These are phyloP conservation scores for Lactifluus rugatus DNA, from an alignment of 768 basidiomycete genomes.

Conservation along the genomic window DNA sequence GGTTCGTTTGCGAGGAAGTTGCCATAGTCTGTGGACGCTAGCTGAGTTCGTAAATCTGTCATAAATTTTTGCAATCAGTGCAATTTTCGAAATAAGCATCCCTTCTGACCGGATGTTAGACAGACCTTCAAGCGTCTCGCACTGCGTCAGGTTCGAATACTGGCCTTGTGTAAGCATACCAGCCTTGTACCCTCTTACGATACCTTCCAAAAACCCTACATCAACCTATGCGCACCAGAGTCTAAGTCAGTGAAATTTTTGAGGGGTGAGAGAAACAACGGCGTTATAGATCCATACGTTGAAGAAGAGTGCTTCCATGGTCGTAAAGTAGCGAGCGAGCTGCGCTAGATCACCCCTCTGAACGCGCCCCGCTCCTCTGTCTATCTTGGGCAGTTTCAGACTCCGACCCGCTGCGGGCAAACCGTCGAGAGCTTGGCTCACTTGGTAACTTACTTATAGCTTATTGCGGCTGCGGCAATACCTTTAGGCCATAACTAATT, in stretches of 20 bases:
- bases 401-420: constrained; percentile 6
- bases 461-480: no score
- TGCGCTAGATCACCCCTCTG: not conserved
- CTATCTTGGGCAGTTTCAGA: constrained; percentile 6
- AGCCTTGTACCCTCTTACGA: constrained; percentile 87
- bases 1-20: constrained; percentile 97
- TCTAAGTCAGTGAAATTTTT: constrained; percentile 24
- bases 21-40: constrained; percentile 95
- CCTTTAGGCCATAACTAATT: no score
- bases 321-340: not conserved
- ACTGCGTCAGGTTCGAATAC: constrained; percentile 91
- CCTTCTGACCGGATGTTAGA: not conserved
- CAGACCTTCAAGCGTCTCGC: constrained; percentile 92
- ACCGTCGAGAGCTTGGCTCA: no score
- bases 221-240: constrained; percentile 40
- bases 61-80: not conserved
- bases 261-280: not conserved
- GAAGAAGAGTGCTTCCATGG: constrained; percentile 84
- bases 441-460: no score
- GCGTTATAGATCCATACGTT: constrained; percentile 44
- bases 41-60: constrained; percentile 88
- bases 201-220: constrained; percentile 68
- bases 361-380: no score
- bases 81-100: not conserved
- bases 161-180: constrained; percentile 84